phyloP scores from a whole-genome alignment of 2,329 filamentous ascomycete species.

The Clonostachys chloroleuca region DNA sequence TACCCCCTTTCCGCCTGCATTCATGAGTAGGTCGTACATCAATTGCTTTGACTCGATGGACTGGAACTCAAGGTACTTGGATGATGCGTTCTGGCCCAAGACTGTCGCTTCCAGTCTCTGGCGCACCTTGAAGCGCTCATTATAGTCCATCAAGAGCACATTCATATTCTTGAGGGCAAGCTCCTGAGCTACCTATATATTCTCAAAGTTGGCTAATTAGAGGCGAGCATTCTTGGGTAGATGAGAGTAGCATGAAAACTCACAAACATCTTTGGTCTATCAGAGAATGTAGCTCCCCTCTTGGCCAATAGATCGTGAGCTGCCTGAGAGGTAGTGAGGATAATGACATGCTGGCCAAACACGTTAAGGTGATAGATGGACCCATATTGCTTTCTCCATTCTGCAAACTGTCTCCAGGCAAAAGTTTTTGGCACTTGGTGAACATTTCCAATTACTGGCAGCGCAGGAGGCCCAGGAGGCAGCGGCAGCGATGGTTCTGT shows the following conservation, averaged over 20 bases:
- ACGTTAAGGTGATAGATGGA: constrained; percentile 12
- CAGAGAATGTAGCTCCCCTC: constrained; percentile 9
- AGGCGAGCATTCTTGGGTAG: too few species aligned
- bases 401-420: constrained; percentile 36
- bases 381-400: constrained; percentile 17
- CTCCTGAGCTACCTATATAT: constrained; percentile 4
- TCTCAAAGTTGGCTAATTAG: neutral
- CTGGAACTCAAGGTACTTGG: constrained; percentile 32
- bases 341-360: constrained; percentile 10
- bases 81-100: constrained; percentile 17
- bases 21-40: constrained; percentile 30
- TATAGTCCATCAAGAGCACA: constrained; percentile 34
- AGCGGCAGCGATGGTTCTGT: constrained; percentile 9
- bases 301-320: constrained; percentile 12
- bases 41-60: constrained; percentile 40
- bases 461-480: constrained; percentile 17
- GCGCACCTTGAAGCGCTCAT: constrained; percentile 27
- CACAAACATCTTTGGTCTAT: constrained; percentile 25
- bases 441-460: constrained; percentile 13
- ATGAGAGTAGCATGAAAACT: constrained; percentile 12
- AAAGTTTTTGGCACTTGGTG: constrained; percentile 27
- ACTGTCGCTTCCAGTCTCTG: constrained; percentile 29
- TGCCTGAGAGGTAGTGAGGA: constrained; percentile 10
- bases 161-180: constrained; percentile 18
- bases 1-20: constrained; percentile 11